These are phyloP conservation scores for Collybia sp. DNA, from an alignment of 768 basidiomycete genomes.

Conservation along the genomic window DNA sequence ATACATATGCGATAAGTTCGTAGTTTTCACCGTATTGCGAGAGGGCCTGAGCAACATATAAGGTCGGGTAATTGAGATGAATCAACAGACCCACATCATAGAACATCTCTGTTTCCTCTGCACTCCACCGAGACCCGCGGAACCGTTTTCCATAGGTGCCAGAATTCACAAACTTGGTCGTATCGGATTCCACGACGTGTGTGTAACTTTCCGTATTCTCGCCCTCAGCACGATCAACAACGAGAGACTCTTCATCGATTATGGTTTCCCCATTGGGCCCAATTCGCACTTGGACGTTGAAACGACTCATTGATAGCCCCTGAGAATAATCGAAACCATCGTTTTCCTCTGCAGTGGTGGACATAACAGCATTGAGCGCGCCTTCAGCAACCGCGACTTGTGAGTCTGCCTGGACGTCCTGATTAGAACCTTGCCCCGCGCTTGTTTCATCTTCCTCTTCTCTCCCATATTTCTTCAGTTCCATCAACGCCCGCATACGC, in stretches of 20 bases:
- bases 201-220: conserved; percentile 68
- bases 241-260: conserved; percentile 80
- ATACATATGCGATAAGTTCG: conserved; percentile 81
- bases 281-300: conserved; percentile 82
- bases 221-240: conserved; percentile 70
- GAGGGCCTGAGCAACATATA: conserved; percentile 56
- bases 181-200: conserved; percentile 78
- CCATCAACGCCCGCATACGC: conserved; percentile 58
- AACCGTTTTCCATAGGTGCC: conserved; percentile 76
- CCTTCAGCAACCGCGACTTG: conserved; percentile 12
- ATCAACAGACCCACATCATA: conserved; percentile 58
- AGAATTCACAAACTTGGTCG: conserved; percentile 83
- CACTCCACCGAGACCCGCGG: conserved; percentile 83
- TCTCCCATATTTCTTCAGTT: conserved; percentile 72
- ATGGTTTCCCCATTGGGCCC: conserved; percentile 85
- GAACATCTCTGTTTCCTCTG: conserved; percentile 87
- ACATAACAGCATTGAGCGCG: conserved; percentile 10
- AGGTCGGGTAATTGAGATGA: conserved; percentile 1
- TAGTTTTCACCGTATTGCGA: conserved; percentile 91
- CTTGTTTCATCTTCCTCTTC: conserved; percentile 37
- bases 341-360: conserved; percentile 30
- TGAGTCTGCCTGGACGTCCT: no score
- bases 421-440: conserved; percentile 1
- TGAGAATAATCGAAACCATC: conserved; percentile 70
- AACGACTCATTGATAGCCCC: conserved; percentile 61